A percentile compares a stretch with the other conserved stretches of the same genome.
phyloP scores from a whole-genome alignment of 345 rosid genomes.

The Garcia nutans region DNA sequence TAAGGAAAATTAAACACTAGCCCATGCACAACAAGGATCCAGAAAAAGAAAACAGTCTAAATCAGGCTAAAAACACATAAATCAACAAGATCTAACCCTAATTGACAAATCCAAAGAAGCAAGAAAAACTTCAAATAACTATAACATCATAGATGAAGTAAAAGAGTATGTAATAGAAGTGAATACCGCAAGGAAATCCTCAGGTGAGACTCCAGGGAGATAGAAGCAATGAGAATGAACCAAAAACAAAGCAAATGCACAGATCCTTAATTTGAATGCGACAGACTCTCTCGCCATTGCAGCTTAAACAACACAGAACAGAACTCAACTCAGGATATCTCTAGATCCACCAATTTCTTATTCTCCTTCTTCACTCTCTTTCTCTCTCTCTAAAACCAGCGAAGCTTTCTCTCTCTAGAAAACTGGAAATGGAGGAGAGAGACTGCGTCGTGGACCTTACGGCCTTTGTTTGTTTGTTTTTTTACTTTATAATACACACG shows the following conservation, averaged over 20 bases:
- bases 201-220: constrained; percentile 80
- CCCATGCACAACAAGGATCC: not conserved
- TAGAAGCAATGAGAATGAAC: constrained; percentile 47
- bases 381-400: not conserved
- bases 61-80: not conserved
- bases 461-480: not conserved
- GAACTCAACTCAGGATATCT: not conserved
- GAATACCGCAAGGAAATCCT: constrained; percentile 54
- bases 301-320: not conserved
- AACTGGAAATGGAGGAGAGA: not conserved
- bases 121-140: not conserved
- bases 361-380: not conserved
- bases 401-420: not conserved
- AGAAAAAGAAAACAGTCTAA: not conserved
- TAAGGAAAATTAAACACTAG: not conserved
- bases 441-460: not conserved
- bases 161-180: not conserved
- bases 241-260: not conserved
- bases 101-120: not conserved
- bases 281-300: constrained; percentile 14
- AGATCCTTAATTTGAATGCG: constrained; percentile 10
- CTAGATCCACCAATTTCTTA: not conserved
- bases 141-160: not conserved
- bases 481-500: not conserved
- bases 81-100: constrained; percentile 9